Evolutionary conservation across 441 rosid species (phyloP), one percentile per base, ranked within the genome.

Genomic region (Bocquillonia castaneifolia): DNA sequence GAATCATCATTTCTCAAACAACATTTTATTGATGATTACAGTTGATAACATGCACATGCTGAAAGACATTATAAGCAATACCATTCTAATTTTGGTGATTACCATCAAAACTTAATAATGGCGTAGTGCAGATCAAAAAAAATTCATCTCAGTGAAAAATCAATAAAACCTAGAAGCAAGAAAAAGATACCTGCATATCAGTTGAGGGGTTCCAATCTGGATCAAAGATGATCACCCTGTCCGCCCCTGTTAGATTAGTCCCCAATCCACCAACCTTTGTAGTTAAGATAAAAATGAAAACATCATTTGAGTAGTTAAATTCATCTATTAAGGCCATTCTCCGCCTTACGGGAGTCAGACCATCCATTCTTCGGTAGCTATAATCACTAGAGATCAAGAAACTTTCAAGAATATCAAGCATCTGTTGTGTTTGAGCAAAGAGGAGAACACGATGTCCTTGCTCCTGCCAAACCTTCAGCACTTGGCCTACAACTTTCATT

Each of bases 121-220:
- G 3, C 22, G 18, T 52, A 26, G 26, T 34, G 34, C 14, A 25
- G 42, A 26, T 20, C 28, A 54, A 5, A 68, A 48, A 31, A 12
- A 39, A 58, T 25, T 44, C 14, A 71, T 56, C 67, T 40, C 55
- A 29, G 53, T 68, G 20, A 22, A 56, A 60, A 47, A 58, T 25
- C 45, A 20, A 58, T 12, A 64, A 71, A 71, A 45, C 39, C 29
- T 59, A 63, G 17, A 36, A 18, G 32, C 32, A 59, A 57, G 39
- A 28, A 25, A 42, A 69, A 72, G 40, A 31, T 82, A 93, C 97
- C 92, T 91, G 99, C 85, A 93, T 88, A 74, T 93, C 99, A 55
- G 86, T 93, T 60, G 99, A 88, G 39, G 99, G 99, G 76, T 93
- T 93, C 99, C 99, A 93, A 73, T 93, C 99, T 3, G 99, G 99